Evolutionary conservation across 225 moss, liverwort and hornwort genomes (phyloP), one percentile per base, ranked within the genome.

Genomic region (Ulota crispa): DNA sequence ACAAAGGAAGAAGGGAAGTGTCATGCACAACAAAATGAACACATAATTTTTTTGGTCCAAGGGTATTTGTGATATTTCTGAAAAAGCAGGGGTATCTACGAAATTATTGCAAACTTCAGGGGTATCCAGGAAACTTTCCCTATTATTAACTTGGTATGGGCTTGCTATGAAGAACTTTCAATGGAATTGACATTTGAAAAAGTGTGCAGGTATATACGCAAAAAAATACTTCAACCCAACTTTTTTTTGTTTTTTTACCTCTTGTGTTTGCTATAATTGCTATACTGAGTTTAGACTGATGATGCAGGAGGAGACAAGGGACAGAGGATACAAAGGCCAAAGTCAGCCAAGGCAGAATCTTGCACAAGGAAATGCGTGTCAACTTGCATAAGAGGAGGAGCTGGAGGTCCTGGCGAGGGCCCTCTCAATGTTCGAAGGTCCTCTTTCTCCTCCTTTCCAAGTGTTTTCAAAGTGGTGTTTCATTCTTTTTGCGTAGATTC

Each of bases 341-440:
- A 95, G 69, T 94, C 95, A 8, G 84, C 81, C 37, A 94, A 95
- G 74, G 98, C 98, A 8, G 95, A 98, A 81, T 56, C 59, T 6
- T 98, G 98, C 79, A 95, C 95, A 3, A 90, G 86, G 60, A 98
- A 98, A 76, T 98, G 98, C 11, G 89, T 98, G 77, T 92, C 92
- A 5, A 98, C 98, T 4, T 98, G 98, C 60, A 88, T 98, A 19
- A 73, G 87, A 84, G 86, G 83, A 1, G 86, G 86, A 76, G 86
- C 86, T 60, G 86, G 86, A 41, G 68, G 69, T 47, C 83, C 86
- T 12, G 86, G 86, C 59, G 97, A 98, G 75, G 95, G 98, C 47
- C 98, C 98, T 77, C 86, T 98, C 27, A 98, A 98, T 69, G 88
- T 98, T 64, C 90, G 98, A 81, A 93, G 93, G 95, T 97, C 47